Conservation (phyloP, 169 alveolate genomes). For the Plasmodium inui region DNA sequence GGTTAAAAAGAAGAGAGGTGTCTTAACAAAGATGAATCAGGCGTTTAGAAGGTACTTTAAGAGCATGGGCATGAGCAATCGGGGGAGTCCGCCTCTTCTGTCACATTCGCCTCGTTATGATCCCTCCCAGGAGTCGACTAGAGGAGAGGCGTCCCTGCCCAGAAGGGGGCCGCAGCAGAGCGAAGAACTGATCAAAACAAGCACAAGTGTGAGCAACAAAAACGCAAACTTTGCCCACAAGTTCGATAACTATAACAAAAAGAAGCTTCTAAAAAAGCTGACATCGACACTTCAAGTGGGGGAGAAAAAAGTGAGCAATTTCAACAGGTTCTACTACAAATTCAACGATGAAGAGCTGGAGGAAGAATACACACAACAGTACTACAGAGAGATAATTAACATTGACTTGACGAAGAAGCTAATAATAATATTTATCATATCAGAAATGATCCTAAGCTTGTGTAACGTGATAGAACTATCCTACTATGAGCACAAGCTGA, state of each 20-base stretch:
- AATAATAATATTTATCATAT: constrained; percentile 87
- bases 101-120: not conserved
- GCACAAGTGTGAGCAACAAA: constrained; percentile 14
- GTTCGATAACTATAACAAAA: constrained; percentile 62
- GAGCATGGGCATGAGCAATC: constrained; percentile 4
- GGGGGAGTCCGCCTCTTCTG: not conserved
- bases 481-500: constrained; percentile 41
- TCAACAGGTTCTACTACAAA: constrained; percentile 73
- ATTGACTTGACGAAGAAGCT: constrained; percentile 90
- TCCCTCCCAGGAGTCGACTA: not conserved
- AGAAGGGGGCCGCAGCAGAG: not conserved
- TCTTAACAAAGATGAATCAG: constrained; percentile 28
- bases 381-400: constrained; percentile 87
- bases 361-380: constrained; percentile 88
- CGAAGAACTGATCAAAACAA: not conserved
- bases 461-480: constrained; percentile 84
- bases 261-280: constrained; percentile 37
- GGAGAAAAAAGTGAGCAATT: constrained; percentile 27
- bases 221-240: constrained; percentile 36
- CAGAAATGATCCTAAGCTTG: constrained; percentile 83
- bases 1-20: constrained; percentile 13
- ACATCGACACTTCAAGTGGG: constrained; percentile 43
- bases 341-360: constrained; percentile 89
- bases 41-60: constrained; percentile 18
- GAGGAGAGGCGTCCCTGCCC: not conserved